Evolutionary conservation across 805 yeast species (phyloP).

Genomic region (Metschnikowia matae): DNA sequence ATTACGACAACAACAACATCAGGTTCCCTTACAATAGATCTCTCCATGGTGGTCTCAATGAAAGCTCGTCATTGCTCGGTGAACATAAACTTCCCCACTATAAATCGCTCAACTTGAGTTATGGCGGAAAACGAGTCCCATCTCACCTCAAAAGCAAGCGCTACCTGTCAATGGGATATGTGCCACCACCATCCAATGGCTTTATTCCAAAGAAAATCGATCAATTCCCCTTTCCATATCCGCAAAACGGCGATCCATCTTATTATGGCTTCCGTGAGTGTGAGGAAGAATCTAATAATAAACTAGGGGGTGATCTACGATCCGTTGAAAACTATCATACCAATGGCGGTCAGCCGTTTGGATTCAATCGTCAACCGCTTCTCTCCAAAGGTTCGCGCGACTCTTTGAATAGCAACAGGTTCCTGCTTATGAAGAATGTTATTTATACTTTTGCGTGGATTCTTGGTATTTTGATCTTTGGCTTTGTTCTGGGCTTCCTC

Average conservation of each 20-base stretch:
- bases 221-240: slow-evolving; percentile 34
- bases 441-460: slow-evolving; percentile 44
- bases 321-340: not conserved
- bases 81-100: slow-evolving; percentile 35
- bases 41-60: slow-evolving; percentile 24
- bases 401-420: slow-evolving; percentile 8
- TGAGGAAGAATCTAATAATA: slow-evolving; percentile 28
- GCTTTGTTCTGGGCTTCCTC: slow-evolving; percentile 78
- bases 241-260: slow-evolving; percentile 24
- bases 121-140: slow-evolving; percentile 21
- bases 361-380: slow-evolving; percentile 20
- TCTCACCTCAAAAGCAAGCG: slow-evolving; percentile 27
- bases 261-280: slow-evolving; percentile 40
- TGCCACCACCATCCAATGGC: slow-evolving; percentile 12
- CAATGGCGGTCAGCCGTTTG: not conserved
- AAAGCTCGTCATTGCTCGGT: slow-evolving; percentile 28
- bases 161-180: slow-evolving; percentile 37
- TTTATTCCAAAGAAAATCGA: slow-evolving; percentile 17
- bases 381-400: slow-evolving; percentile 27
- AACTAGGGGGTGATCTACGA: not conserved
- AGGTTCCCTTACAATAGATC: slow-evolving; percentile 34
- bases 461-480: slow-evolving; percentile 55
- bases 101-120: slow-evolving; percentile 36
- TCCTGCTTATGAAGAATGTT: slow-evolving; percentile 27
- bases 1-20: slow-evolving; percentile 38